phyloP scores from a whole-genome alignment of 2,329 filamentous ascomycete genomes.

The Colletotrichum siamense region DNA sequence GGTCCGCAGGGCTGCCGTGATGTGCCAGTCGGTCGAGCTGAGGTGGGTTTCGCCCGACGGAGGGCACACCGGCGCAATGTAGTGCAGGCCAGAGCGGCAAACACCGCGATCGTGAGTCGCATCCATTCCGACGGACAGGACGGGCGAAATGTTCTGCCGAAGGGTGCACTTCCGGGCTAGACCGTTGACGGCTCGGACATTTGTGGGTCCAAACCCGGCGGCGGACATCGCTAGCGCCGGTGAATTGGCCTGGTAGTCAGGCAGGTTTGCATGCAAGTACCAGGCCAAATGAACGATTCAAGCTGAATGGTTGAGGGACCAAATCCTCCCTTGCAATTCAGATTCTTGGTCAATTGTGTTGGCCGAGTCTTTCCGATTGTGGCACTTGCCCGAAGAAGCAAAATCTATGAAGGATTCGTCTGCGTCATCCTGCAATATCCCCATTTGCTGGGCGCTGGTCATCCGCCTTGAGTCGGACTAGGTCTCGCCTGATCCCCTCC shows the following conservation, averaged over 20 bases:
- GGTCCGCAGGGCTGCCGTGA: neutral
- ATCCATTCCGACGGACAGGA: neutral
- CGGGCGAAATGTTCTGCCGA: constrained; percentile 14
- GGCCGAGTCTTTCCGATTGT: neutral
- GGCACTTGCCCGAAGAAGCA: neutral
- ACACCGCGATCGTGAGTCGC: neutral
- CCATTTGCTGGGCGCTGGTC: neutral
- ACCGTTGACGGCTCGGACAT: neutral
- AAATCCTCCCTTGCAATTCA: neutral
- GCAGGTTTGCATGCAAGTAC: neutral
- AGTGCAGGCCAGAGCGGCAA: neutral
- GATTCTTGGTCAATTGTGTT: neutral
- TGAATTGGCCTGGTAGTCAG: neutral
- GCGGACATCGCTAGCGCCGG: neutral
- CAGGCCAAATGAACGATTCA: neutral
- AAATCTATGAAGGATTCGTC: neutral
- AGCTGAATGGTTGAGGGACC: neutral
- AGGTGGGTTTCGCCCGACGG: neutral
- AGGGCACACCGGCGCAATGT: neutral
- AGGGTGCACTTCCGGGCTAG: neutral
- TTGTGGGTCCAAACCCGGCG: neutral
- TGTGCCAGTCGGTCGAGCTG: neutral
- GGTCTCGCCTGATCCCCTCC: neutral
- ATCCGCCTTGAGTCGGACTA: neutral
- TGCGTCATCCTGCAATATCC: neutral